Percentiles rank a stretch among this genome's conserved stretches.
These are phyloP conservation scores for Stylosanthes scabra DNA, from an alignment of 331 rosid species.

Conservation along the genomic window DNA sequence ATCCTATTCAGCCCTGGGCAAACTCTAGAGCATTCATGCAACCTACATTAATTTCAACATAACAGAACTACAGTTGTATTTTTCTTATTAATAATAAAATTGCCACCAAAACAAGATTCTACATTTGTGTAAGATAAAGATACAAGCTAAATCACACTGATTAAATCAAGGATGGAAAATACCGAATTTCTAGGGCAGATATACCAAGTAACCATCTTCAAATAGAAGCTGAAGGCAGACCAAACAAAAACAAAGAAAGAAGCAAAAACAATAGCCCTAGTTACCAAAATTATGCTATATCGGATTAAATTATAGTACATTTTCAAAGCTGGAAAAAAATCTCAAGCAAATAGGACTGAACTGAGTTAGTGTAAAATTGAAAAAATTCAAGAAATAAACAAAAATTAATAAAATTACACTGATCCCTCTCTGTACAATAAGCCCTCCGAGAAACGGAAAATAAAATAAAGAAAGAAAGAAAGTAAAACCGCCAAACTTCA, in stretches of 20 bases:
- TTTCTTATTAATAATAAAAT: background rate
- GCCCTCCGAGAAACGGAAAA: background rate
- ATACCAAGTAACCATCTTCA: background rate
- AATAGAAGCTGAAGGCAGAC: background rate
- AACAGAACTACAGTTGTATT: background rate
- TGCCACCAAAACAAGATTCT: no score
- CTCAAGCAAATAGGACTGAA: background rate
- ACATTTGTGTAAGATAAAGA: no score
- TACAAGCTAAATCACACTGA: no score
- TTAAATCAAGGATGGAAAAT: background rate
- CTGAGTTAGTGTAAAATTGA: background rate
- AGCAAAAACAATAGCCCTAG: background rate
- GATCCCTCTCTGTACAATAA: background rate
- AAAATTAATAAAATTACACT: background rate
- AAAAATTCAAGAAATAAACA: background rate
- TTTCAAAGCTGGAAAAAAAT: background rate
- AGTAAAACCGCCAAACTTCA: background rate
- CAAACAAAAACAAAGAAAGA: background rate
- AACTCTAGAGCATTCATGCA: background rate
- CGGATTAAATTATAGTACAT: background rate
- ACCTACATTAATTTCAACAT: slow-evolving; percentile 7
- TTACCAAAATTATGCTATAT: background rate
- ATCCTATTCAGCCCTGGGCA: background rate
- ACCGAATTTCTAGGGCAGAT: background rate
- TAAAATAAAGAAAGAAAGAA: background rate